Conservation (phyloP, 768 basidiomycete genomes). For the Coprinellus micaceus region DNA sequence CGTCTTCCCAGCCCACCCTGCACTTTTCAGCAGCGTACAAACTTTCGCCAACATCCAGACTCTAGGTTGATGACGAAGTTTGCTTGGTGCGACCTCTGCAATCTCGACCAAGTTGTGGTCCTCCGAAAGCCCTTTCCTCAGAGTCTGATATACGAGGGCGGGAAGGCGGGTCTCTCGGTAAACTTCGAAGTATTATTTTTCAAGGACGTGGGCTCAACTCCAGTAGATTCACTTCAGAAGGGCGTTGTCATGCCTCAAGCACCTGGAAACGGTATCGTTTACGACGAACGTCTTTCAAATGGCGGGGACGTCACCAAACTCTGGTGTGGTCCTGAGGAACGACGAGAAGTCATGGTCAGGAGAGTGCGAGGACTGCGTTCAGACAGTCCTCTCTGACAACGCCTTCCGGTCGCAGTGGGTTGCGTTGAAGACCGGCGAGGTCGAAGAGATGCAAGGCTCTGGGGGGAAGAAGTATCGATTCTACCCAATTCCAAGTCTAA, state of each 20-base stretch:
- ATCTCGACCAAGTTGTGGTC: not conserved
- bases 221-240: slow-evolving; percentile 7
- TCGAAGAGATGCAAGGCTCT: not conserved
- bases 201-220: not conserved
- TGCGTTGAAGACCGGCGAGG: not conserved
- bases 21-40: not conserved
- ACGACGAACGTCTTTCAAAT: not conserved
- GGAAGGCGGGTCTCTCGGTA: slow-evolving; percentile 2
- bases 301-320: too few species aligned
- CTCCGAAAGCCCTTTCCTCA: not conserved
- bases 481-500: slow-evolving; percentile 17
- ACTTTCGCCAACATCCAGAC: not conserved
- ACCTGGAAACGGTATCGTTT: slow-evolving; percentile 1
- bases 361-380: slow-evolving; percentile 6
- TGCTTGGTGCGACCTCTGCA: slow-evolving; percentile 8
- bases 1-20: not conserved
- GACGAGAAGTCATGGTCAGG: slow-evolving; percentile 4
- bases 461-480: not conserved
- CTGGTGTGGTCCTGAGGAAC: not conserved
- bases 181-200: not conserved
- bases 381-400: not conserved
- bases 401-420: not conserved
- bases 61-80: not conserved
- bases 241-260: not conserved
- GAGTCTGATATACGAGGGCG: slow-evolving; percentile 1